Evolutionary conservation across 805 yeast genomes (phyloP), one percentile per base, ranked within the genome.

Genomic region (Torulaspora maleeae): DNA sequence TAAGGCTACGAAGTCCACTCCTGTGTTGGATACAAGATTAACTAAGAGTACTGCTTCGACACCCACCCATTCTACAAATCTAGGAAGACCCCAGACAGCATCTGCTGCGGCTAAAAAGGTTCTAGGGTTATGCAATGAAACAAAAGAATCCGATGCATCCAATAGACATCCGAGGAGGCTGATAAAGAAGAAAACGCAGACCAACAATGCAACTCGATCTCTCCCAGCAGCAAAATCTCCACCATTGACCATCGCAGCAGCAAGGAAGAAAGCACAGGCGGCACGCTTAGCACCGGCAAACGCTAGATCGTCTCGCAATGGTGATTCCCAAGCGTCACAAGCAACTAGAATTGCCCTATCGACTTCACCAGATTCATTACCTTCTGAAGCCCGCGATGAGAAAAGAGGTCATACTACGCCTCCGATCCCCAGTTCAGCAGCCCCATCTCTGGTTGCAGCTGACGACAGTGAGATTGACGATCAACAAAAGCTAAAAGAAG

Each of bases 1-100:
- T 15, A 52, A 53, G 37, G 39, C 45, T 9, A 52, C 55, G 11
- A 56, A 42, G 28, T 58, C 62, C 15, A 44, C 59, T 9, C 53
- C 62, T 3, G 32, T 52, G 13, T 30, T 56, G 22, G 38, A 40
- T 11, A 27, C 41, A 3, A 54, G 46, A 30, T 35, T 22, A 11
- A 16, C 35, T 7, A 32, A 44, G 2, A 44, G 36, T 12, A 16
- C 19, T 13, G 17, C 42, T 11, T 45, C 48, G 19, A n/a, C 47
- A 11, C 32, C 27, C 6, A 20, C 41, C 11, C 19, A 19, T 11
- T 16, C 27, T 16, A 17, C 39, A 5, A 20, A 15, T 3, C 10
- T 36, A n/a, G 20, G 17, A n/a, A 41, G 41, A 28, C 41, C 50
- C 5, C 43, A 36, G 12, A 36, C 45, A 9, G 50, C 49, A 29